Evolutionary conservation across 441 rosid species (phyloP).

Genomic region (Pelargonium myrrhifolium): DNA sequence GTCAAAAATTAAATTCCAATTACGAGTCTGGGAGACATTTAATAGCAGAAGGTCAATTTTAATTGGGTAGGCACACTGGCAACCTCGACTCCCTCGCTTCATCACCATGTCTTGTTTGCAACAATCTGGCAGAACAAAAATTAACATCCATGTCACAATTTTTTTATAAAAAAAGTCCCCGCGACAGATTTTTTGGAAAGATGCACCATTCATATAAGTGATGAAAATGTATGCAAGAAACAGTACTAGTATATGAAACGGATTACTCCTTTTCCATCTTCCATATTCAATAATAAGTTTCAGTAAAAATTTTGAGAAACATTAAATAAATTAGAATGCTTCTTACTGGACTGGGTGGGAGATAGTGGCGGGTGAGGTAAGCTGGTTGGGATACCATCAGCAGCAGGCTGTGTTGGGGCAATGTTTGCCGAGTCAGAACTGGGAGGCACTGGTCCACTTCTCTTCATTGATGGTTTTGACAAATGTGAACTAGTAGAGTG

Average conservation of each 20-base stretch:
- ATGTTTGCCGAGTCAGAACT: constrained; percentile 49
- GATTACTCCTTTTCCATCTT: background rate
- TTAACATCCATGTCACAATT: constrained; percentile 20
- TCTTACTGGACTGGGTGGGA: constrained; percentile 58
- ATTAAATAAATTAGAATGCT: background rate
- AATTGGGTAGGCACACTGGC: constrained; percentile 90
- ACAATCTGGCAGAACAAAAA: constrained; percentile 50
- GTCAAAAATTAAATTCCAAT: constrained; percentile 50
- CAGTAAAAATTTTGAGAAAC: background rate
- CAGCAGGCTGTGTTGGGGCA: constrained; percentile 55
- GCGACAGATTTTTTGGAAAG: background rate
- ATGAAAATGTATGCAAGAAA: background rate
- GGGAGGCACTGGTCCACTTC: constrained; percentile 41
- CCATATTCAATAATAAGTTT: background rate
- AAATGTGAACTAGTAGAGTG: constrained; percentile 52
- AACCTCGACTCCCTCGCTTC: constrained; percentile 63
- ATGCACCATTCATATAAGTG: background rate
- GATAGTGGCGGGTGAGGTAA: constrained; percentile 80
- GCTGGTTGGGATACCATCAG: constrained; percentile 42
- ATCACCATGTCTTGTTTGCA: constrained; percentile 68
- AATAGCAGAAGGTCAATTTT: constrained; percentile 83
- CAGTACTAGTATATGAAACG: background rate
- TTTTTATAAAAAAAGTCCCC: constrained; percentile 7
- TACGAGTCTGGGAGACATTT: constrained; percentile 73
- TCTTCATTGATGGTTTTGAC: constrained; percentile 58